Base-by-base conservation (phyloP, 2,329 filamentous ascomycete genomes). In the Clonostachys rosea region DNA sequence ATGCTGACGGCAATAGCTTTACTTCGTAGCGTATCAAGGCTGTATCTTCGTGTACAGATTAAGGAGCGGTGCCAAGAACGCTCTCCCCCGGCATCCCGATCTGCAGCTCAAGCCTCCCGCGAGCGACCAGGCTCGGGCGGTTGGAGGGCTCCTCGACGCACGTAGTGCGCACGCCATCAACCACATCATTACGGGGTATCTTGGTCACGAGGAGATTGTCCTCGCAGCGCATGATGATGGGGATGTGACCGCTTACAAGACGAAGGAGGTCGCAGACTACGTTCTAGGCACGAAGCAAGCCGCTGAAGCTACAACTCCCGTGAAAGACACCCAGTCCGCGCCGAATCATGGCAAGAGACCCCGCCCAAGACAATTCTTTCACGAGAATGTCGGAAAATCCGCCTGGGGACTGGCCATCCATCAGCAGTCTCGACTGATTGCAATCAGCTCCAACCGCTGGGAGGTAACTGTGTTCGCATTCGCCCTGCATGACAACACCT, bases 391-490 rank as follows among this genome's bases (percentile, higher is more conserved):
- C 3, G 80, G 81, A 2, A 70, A 68, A 20, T 92, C 89, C 50
- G 92, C 91, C 3, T 99, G 94, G 94, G 94, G 92, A 0, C 67
- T 96, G 43, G 86, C 90, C 8, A 77, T 96, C 11, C 92, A 97
- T 62, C 77, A 81, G 51, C 71, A 84, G 52, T 89, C 89, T n/a
- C 83, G 91, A 0, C 71, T 96, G 51, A 86, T 99, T 52, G 94
- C 92, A 1, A 85, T 95, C 37, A 89, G 87, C 56, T 84, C 88
- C 1, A 99, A 99, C 61, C 79, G 76, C 5, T 59, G 61, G 45
- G 75, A 78, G 51, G 65, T 78, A 7, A 75, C 70, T 1, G 71
- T 83, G 1, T 82, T 81, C 55, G 75, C 74, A 1, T 70, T 74
- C 52, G 73, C 71, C 6, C 58, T 73, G 42, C 50, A 57, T 42